A percentile compares a stretch with the other conserved stretches of the same genome.
Evolutionary conservation across 1,139 yeast genomes (phyloP).

Genomic region (Yamadazyma buinensis): DNA sequence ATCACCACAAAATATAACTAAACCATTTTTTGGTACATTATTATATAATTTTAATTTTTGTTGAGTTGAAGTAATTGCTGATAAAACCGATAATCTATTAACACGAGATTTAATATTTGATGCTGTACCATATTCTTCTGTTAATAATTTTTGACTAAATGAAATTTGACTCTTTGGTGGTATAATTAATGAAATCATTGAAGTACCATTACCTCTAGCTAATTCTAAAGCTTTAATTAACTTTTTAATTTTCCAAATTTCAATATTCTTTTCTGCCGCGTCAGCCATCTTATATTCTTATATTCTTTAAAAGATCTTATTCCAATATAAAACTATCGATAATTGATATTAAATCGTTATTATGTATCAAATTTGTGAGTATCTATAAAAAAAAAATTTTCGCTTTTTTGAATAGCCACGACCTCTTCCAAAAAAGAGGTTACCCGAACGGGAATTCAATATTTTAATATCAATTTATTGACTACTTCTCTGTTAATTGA

Average conservation of each 20-base stretch:
- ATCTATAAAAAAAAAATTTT: constrained; percentile 3
- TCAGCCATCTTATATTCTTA: constrained; percentile 16
- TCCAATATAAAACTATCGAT: too few species aligned
- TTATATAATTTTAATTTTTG: constrained; percentile 89
- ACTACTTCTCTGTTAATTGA: too few species aligned
- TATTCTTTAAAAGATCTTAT: background rate
- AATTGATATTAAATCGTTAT: background rate
- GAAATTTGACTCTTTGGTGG: constrained; percentile 96
- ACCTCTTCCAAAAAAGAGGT: background rate
- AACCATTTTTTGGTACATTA: constrained; percentile 88
- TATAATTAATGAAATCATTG: constrained; percentile 93
- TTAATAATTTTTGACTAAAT: constrained; percentile 82
- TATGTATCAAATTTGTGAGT: constrained; percentile 1
- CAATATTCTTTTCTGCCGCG: constrained; percentile 88
- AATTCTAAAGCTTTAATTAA: constrained; percentile 77
- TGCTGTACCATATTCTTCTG: constrained; percentile 98
- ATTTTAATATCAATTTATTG: too few species aligned
- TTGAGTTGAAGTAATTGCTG: constrained; percentile 97
- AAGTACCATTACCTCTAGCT: constrained; percentile 98
- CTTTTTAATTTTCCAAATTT: constrained; percentile 98
- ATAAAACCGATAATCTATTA: constrained; percentile 87
- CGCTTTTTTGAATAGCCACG: constrained; percentile 1
- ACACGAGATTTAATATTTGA: constrained; percentile 97
- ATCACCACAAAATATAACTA: constrained; percentile 97
- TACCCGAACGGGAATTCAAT: too few species aligned